Base-by-base conservation (phyloP, 352 stramenopile genomes). In the Globisporangium middletonii region DNA sequence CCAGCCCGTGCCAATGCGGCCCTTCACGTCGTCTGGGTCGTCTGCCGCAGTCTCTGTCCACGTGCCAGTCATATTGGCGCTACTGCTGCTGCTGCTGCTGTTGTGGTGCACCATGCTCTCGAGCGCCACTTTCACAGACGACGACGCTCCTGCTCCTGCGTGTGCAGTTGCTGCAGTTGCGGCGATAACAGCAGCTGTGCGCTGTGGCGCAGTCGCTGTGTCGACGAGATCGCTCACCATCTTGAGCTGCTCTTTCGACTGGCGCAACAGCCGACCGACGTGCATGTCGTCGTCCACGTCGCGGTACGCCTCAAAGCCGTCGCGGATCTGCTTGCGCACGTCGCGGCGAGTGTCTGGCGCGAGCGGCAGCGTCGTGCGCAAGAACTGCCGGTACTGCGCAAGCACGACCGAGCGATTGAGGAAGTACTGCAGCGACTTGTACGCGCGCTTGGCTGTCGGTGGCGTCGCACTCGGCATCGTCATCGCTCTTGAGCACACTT, bases 361-460 rank as follows among this genome's bases (percentile, higher is more conserved):
- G 44, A 90, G 64, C 19, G 77, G 73, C 60, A 69, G 57, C 45
- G 79, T 86, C 45, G 69, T 78, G 23, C 77, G 79, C 63, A 87
- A 60, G 49, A 90, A 87, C 62, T 87, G 58, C 0, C 69, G 73
- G 64, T 86, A 90, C 67, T 87, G 77, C 43, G 72, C 65, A 30
- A 90, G 59, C 47, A 85, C 79, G 9, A 65, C 66, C 23, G 77
- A 74, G 35, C 77, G 77, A 50, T 90, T 90, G 12, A 90, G 53
- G 59, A 90, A 90, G 59, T 82, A 90, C 69, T 83, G 77, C 30
- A 90, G 64, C 51, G 79, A 90, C 71, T 85, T 85, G 68, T 83
- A 73, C 53, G 66, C 68, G 37, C 59, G 57, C 41, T 65, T 65
- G 41, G 68, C 43, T 19, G 53, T 50, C n/a, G 59, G 64, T 58